These are phyloP conservation scores for Leccinum fibrillosum DNA, from an alignment of 768 basidiomycete species.

Conservation along the genomic window DNA sequence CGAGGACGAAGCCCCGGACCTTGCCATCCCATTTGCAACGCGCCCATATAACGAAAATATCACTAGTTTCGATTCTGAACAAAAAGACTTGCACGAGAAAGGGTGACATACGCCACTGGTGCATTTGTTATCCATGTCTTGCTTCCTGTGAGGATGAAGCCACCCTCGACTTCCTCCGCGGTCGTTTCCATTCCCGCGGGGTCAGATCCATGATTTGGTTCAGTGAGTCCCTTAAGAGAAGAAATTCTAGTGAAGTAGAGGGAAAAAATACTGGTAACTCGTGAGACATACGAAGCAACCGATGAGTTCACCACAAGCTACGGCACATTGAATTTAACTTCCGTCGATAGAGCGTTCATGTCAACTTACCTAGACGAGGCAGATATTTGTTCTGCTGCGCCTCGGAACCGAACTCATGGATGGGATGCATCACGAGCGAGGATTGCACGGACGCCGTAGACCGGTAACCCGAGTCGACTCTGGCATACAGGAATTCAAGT, in stretches of 20 bases:
- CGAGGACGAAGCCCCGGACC: constrained; percentile 85
- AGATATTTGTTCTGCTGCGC: constrained; percentile 90
- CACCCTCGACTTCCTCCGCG: constrained; percentile 81
- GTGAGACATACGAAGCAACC: constrained; percentile 81
- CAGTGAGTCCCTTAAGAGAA: constrained; percentile 75
- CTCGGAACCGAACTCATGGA: constrained; percentile 83
- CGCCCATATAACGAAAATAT: constrained; percentile 93
- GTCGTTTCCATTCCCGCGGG: constrained; percentile 97
- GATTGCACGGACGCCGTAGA: constrained; percentile 95
- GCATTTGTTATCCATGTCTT: constrained; percentile 99
- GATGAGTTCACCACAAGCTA: constrained; percentile 80
- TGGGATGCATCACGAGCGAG: constrained; percentile 95
- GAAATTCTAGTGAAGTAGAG: background rate
- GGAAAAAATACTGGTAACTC: background rate
- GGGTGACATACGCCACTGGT: constrained; percentile 70
- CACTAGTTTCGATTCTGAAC: constrained; percentile 41
- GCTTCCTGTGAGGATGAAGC: constrained; percentile 82
- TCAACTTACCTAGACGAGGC: constrained; percentile 63
- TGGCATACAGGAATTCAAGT: constrained; percentile 25
- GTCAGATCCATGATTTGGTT: constrained; percentile 96
- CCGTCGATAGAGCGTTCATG: background rate
- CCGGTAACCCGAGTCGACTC: constrained; percentile 95
- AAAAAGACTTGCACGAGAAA: constrained; percentile 3
- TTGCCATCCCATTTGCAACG: constrained; percentile 92
- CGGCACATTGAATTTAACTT: constrained; percentile 6